These are phyloP conservation scores for Colletotrichum cereale DNA, from an alignment of 2,329 filamentous ascomycete species.

Conservation along the genomic window DNA sequence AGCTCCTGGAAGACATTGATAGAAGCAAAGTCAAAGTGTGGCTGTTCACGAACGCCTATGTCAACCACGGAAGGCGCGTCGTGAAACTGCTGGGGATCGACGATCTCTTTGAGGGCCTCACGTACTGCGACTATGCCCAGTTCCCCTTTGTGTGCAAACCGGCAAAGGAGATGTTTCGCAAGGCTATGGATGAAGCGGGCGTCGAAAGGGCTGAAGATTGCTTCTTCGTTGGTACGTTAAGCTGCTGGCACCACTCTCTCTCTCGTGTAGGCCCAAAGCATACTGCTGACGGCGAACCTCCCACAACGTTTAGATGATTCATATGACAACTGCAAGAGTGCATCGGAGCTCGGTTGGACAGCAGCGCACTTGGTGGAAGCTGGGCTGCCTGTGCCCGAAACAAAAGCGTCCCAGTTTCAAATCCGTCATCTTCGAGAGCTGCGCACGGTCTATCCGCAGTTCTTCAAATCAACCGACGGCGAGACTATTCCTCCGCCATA, in stretches of 20 bases:
- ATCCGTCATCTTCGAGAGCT: conserved; percentile 83
- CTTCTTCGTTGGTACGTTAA: conserved; percentile 87
- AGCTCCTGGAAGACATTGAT: conserved; percentile 86
- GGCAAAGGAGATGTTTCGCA: conserved; percentile 82
- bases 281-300: not conserved
- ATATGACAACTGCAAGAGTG: conserved; percentile 81
- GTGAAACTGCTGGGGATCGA: conserved; percentile 86
- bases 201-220: conserved; percentile 77
- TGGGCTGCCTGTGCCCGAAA: conserved; percentile 71
- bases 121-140: conserved; percentile 88
- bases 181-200: conserved; percentile 88
- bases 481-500: not conserved
- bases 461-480: conserved; percentile 74
- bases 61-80: conserved; percentile 87
- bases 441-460: conserved; percentile 80
- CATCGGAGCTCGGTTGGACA: conserved; percentile 86
- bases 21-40: conserved; percentile 87
- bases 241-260: too few relatives aligned
- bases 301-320: conserved; percentile 78
- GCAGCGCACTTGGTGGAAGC: conserved; percentile 88
- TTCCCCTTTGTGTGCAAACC: conserved; percentile 89
- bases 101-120: conserved; percentile 93
- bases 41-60: conserved; percentile 97
- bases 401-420: conserved; percentile 77
- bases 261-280: too few relatives aligned